These are phyloP conservation scores for Picochlorum costavermella DNA, from an alignment of 139 green algal genomes.

Conservation along the genomic window DNA sequence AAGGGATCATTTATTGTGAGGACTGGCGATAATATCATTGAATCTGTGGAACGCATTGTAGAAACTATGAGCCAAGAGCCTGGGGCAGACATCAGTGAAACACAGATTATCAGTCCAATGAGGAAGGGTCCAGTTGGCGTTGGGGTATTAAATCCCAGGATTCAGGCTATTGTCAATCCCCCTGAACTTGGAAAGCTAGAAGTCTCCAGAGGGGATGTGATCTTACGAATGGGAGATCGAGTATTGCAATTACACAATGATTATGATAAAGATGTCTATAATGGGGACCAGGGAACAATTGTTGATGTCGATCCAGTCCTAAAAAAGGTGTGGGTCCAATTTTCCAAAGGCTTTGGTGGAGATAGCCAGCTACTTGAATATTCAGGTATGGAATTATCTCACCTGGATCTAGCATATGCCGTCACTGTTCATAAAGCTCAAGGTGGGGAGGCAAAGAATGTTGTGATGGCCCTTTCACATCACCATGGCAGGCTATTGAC, in stretches of 20 bases:
- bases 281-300: constrained; percentile 68
- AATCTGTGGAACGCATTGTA: not conserved
- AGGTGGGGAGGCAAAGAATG: constrained; percentile 64
- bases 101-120: constrained; percentile 66
- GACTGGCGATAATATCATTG: not conserved
- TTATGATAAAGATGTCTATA: constrained; percentile 69
- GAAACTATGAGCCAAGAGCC: not conserved
- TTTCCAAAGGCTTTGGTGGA: constrained; percentile 3
- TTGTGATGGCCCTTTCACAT: constrained; percentile 55
- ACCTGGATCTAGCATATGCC: constrained; percentile 63
- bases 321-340: constrained; percentile 19
- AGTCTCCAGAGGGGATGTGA: constrained; percentile 8
- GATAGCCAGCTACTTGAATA: not conserved
- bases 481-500: constrained; percentile 40
- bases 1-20: not conserved
- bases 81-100: not conserved
- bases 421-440: constrained; percentile 86
- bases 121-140: constrained; percentile 32
- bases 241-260: constrained; percentile 71
- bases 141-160: constrained; percentile 38
- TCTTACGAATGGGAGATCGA: constrained; percentile 46
- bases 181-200: constrained; percentile 13
- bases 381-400: constrained; percentile 9
- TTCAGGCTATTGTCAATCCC: constrained; percentile 68
- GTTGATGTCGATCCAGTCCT: constrained; percentile 16